These are phyloP conservation scores for Neostapfia colusana DNA, from an alignment of 176 grass and related monocot species.

Conservation along the genomic window DNA sequence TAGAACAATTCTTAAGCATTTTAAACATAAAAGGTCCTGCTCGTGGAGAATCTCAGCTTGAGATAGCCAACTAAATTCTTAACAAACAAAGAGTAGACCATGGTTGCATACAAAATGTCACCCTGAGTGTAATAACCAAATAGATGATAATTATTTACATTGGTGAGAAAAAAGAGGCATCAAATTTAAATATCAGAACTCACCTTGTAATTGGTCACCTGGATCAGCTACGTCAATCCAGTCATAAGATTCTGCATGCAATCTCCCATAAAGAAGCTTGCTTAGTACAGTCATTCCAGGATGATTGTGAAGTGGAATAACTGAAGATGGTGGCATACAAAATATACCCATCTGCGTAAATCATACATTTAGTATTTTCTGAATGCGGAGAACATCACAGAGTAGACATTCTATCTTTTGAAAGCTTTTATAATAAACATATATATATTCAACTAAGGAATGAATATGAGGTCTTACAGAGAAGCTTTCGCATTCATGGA, in stretches of 20 bases:
- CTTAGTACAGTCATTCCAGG: conserved; percentile 96
- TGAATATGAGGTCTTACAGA: conserved; percentile 63
- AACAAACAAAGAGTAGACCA: background rate
- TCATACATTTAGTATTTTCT: background rate
- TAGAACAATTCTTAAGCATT: background rate
- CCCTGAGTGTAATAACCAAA: conserved; percentile 8
- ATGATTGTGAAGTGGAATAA: conserved; percentile 99
- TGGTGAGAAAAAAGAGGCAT: background rate
- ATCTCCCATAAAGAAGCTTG: conserved; percentile 90
- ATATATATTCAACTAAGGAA: conserved; percentile 20
- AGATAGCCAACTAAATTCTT: background rate
- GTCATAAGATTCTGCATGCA: conserved; percentile 92
- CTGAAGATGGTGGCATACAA: conserved; percentile 88
- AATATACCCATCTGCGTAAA: conserved; percentile 91
- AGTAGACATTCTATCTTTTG: background rate
- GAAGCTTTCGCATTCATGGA: conserved; percentile 87
- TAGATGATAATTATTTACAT: background rate
- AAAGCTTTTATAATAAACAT: background rate
- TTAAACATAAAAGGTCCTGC: background rate
- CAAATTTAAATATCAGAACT: conserved; percentile 42
- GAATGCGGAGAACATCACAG: background rate
- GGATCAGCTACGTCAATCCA: conserved; percentile 64
- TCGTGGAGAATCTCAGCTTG: background rate
- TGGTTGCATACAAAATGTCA: conserved; percentile 13
- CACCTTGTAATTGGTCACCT: conserved; percentile 52